phyloP scores from a whole-genome alignment of 2,329 filamentous ascomycete species.

The Drechmeria coniospora region DNA sequence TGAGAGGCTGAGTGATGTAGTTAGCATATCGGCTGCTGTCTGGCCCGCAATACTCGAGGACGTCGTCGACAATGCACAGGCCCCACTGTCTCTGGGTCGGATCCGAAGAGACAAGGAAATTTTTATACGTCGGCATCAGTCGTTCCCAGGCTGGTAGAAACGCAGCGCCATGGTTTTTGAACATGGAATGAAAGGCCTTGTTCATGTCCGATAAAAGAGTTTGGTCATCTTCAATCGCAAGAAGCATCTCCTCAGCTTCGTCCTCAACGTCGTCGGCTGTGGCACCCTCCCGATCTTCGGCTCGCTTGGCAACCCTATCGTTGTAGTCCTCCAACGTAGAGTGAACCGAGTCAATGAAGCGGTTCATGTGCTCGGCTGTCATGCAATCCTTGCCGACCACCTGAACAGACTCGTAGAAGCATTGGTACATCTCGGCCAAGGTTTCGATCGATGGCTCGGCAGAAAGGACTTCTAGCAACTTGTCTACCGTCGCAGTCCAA shows the following conservation, averaged over 20 bases:
- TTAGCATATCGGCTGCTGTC: constrained; percentile 77
- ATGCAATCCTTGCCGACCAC: constrained; percentile 79
- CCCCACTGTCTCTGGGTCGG: constrained; percentile 94
- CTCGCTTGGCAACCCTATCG: constrained; percentile 63
- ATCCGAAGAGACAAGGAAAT: constrained; percentile 67
- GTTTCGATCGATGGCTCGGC: constrained; percentile 94
- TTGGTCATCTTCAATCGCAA: constrained; percentile 94
- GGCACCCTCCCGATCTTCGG: constrained; percentile 60
- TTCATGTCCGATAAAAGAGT: constrained; percentile 98
- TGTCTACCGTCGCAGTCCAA: constrained; percentile 75
- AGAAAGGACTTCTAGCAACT: constrained; percentile 81
- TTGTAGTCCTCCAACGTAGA: constrained; percentile 89
- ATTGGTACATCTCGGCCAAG: constrained; percentile 97
- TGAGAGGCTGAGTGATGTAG: constrained; percentile 73
- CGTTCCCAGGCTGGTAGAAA: constrained; percentile 85
- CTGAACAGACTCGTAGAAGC: constrained; percentile 97
- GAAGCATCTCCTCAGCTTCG: constrained; percentile 69
- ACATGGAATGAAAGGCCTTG: constrained; percentile 97
- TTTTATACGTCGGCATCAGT: constrained; percentile 70
- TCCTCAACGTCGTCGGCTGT: constrained; percentile 83
- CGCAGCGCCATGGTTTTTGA: constrained; percentile 79
- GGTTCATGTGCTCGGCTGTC: constrained; percentile 60
- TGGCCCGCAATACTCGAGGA: constrained; percentile 87
- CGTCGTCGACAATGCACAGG: constrained; percentile 97
- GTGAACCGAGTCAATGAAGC: constrained; percentile 75